Evolutionary conservation across 2,329 filamentous ascomycete genomes (phyloP).

Genomic region (Aspergillus ruber): DNA sequence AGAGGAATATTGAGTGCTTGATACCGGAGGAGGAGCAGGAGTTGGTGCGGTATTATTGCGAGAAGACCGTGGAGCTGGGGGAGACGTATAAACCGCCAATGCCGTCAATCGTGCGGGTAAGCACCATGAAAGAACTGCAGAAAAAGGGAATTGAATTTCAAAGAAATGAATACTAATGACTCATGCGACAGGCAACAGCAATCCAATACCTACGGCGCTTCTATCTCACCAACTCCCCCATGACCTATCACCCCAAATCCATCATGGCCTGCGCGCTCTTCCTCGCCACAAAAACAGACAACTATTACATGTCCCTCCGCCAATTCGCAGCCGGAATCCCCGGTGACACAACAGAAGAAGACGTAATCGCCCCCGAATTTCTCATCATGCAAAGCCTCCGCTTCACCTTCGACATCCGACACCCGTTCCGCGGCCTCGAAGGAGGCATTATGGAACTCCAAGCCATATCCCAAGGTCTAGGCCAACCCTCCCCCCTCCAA

Average conservation of each 20-base stretch:
- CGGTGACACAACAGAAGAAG: conserved; percentile 66
- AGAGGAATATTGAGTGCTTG: conserved; percentile 63
- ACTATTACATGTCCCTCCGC: conserved; percentile 62
- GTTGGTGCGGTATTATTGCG: conserved; percentile 73
- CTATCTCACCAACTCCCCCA: conserved; percentile 90
- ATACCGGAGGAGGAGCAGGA: conserved; percentile 75
- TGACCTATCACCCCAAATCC: conserved; percentile 89
- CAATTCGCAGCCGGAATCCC: conserved; percentile 65
- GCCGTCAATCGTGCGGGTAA: conserved; percentile 55
- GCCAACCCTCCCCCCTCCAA: conserved; percentile 26
- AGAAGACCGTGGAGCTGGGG: conserved; percentile 52
- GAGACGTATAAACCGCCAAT: conserved; percentile 53
- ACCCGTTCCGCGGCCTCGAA: conserved; percentile 82
- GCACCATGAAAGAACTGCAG: conserved; percentile 10
- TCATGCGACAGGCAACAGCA: conserved; percentile 58
- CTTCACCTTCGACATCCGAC: conserved; percentile 88
- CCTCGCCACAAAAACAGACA: conserved; percentile 89
- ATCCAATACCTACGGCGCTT: conserved; percentile 89
- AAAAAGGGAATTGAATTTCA: background rate
- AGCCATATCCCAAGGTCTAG: conserved; percentile 58
- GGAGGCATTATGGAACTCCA: conserved; percentile 78
- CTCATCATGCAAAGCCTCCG: conserved; percentile 84
- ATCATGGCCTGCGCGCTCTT: conserved; percentile 88
- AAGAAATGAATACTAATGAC: conserved; percentile 1
- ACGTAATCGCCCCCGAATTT: conserved; percentile 86